Conservation (phyloP, 1,139 yeast species). For the Blastobotrys proliferans region DNA sequence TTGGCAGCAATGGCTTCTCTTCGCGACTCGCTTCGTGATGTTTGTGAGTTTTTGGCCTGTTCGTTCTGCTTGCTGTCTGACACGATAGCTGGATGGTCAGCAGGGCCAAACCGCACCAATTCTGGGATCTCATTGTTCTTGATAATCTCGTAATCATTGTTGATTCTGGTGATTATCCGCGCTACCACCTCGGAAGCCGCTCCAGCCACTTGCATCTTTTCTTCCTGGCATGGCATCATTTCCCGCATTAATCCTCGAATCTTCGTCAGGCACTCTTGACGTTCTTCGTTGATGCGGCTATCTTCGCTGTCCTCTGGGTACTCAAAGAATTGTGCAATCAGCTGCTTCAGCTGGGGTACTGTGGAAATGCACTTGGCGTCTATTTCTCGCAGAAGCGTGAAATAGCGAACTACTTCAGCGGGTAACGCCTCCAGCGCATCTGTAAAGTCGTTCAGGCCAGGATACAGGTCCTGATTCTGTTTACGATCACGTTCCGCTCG, state of each 20-base stretch:
- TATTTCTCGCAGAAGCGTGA: constrained; percentile 84
- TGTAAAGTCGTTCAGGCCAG: constrained; percentile 86
- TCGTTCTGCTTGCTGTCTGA: constrained; percentile 39
- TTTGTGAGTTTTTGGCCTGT: constrained; percentile 33
- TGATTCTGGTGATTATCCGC: constrained; percentile 67
- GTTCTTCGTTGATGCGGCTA: constrained; percentile 24
- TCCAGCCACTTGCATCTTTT: constrained; percentile 95
- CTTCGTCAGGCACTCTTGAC: constrained; percentile 37
- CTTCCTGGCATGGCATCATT: constrained; percentile 88
- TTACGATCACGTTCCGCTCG: constrained; percentile 8
- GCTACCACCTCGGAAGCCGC: constrained; percentile 78
- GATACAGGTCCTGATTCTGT: constrained; percentile 41
- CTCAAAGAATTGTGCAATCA: constrained; percentile 52
- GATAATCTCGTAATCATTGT: constrained; percentile 71
- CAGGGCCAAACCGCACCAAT: constrained; percentile 58
- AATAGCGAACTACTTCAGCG: constrained; percentile 72
- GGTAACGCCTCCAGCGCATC: constrained; percentile 95
- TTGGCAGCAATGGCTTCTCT: constrained; percentile 91
- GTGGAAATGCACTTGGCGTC: constrained; percentile 88
- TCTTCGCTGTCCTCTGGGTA: constrained; percentile 16
- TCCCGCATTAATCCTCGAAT: constrained; percentile 46
- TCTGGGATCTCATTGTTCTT: constrained; percentile 69
- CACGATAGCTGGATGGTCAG: constrained; percentile 75
- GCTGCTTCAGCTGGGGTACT: constrained; percentile 59
- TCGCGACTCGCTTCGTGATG: constrained; percentile 57